Evolutionary conservation across 2,329 filamentous ascomycete species (phyloP), one percentile per base, ranked within the genome.

Genomic region (Aspergillus awamori): DNA sequence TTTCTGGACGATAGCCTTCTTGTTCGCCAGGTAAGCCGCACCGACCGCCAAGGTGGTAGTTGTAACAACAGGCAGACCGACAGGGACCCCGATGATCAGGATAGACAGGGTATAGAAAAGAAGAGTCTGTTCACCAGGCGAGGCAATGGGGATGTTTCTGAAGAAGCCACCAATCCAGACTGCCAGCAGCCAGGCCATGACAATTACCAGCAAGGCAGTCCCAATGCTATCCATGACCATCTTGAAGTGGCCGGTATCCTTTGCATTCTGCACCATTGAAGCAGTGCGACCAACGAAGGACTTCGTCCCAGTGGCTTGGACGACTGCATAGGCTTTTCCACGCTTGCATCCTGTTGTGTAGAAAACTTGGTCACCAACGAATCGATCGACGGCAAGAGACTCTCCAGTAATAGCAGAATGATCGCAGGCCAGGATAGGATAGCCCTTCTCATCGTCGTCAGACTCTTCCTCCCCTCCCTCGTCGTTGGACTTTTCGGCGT

Each of bases 301-400:
- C 79, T 85, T 84, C 74, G 84, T 86, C 60, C 89, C 89, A 64
- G 87, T 86, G 66, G 87, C 85, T 62, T 84, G 84, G 72, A 87
- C 84, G 65, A 92, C 83, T 71, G 83, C 87, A 76, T 89, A 92
- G 62, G 88, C 87, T 81, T 91, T 91, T 72, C 89, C 89, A 75
- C 89, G 89, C 85, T 92, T 92, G 83, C 89, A 92, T 70, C 89
- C 89, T 65, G 89, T 92, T 63, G 89, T 92, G 82, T 92, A 92
- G 83, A 90, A 92, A 73, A 89, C 83, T 63, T 84, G 81, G 72
- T 92, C 89, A 63, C 88, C 87, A 86, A 92, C 90, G 81, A 89
- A 76, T 72, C 76, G 75, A 69, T 76, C 73, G 67, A 76, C 74
- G 67, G 89, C 89, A 67, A 92, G 86, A 63, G 89, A 92, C 78